Evolutionary conservation across 768 basidiomycete genomes (phyloP).

Genomic region (Agaricus subrufescens): DNA sequence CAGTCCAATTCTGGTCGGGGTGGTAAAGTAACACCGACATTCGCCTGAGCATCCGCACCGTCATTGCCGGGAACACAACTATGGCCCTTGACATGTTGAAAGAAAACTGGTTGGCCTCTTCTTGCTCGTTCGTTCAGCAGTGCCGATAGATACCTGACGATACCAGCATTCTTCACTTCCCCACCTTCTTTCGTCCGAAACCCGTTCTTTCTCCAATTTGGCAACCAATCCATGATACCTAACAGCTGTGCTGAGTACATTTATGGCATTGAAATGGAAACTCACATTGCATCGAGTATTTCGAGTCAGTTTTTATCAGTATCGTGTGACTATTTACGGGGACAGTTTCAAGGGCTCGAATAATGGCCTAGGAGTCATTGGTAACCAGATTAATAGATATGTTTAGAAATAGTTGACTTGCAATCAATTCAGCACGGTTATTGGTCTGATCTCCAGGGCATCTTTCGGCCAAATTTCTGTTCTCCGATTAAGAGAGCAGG

Average conservation of each 20-base stretch:
- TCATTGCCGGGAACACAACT: slow-evolving; percentile 80
- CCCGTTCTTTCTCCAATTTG: slow-evolving; percentile 54
- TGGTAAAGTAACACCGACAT: slow-evolving; percentile 42
- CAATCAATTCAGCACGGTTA: slow-evolving; percentile 85
- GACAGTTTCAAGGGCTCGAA: slow-evolving; percentile 73
- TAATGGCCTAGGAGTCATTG: slow-evolving; percentile 59
- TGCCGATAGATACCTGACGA: slow-evolving; percentile 69
- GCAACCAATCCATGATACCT: slow-evolving; percentile 72
- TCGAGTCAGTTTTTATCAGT: slow-evolving; percentile 81
- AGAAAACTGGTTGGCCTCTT: slow-evolving; percentile 49
- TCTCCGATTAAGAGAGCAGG: not conserved
- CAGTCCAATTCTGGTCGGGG: slow-evolving; percentile 54
- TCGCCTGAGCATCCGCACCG: slow-evolving; percentile 74
- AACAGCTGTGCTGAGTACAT: slow-evolving; percentile 9
- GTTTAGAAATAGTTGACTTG: slow-evolving; percentile 26
- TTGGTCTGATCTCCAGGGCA: slow-evolving; percentile 85
- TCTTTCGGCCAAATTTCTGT: slow-evolving; percentile 76
- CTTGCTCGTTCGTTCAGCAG: slow-evolving; percentile 51
- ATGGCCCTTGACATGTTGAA: slow-evolving; percentile 80
- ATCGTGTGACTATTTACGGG: slow-evolving; percentile 52
- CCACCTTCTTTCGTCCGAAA: slow-evolving; percentile 44
- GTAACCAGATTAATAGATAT: slow-evolving; percentile 1
- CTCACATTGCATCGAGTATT: slow-evolving; percentile 78
- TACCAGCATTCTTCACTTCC: slow-evolving; percentile 65
- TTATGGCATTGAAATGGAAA: slow-evolving; percentile 1